Evolutionary conservation across 2,329 filamentous ascomycete species (phyloP).

Genomic region (Mycocentrospora acerina): DNA sequence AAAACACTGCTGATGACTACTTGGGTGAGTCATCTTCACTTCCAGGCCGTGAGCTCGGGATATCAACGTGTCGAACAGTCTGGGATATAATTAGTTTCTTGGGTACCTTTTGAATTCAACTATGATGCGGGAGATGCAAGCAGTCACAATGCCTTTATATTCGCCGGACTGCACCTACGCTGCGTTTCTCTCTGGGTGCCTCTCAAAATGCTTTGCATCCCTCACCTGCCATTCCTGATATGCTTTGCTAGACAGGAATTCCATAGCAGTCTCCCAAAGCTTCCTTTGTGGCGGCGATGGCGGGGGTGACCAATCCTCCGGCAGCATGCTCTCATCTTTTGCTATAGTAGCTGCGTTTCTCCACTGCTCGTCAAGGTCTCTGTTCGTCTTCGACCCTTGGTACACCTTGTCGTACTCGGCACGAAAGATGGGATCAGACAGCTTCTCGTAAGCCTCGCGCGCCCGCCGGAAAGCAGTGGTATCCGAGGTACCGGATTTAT

Average conservation of each 20-base stretch:
- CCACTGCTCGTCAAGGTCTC: slow-evolving; percentile 1
- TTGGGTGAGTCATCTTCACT: slow-evolving; percentile 12
- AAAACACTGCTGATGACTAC: slow-evolving; percentile 4
- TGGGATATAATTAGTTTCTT: not conserved
- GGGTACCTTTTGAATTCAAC: too few species aligned
- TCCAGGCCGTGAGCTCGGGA: slow-evolving; percentile 7
- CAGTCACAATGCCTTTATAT: not conserved
- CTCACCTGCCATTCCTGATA: slow-evolving; percentile 8
- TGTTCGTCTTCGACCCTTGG: slow-evolving; percentile 1
- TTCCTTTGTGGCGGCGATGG: slow-evolving; percentile 8
- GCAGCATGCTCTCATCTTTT: not conserved
- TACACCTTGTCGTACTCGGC: slow-evolving; percentile 11
- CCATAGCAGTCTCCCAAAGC: slow-evolving; percentile 2
- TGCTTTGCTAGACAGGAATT: slow-evolving; percentile 2
- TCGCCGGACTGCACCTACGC: not conserved
- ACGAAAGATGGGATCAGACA: slow-evolving; percentile 7
- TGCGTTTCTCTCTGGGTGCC: slow-evolving; percentile 6
- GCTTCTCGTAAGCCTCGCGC: slow-evolving; percentile 17
- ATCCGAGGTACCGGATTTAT: slow-evolving; percentile 72
- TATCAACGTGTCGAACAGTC: not conserved
- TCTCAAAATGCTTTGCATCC: not conserved
- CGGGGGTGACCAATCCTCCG: slow-evolving; percentile 3
- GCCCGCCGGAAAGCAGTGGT: slow-evolving; percentile 9
- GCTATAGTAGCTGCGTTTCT: not conserved
- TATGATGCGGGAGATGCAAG: too few species aligned